phyloP scores from a whole-genome alignment of 371 early-diverging fungal species.

The Mortierella sp. region DNA sequence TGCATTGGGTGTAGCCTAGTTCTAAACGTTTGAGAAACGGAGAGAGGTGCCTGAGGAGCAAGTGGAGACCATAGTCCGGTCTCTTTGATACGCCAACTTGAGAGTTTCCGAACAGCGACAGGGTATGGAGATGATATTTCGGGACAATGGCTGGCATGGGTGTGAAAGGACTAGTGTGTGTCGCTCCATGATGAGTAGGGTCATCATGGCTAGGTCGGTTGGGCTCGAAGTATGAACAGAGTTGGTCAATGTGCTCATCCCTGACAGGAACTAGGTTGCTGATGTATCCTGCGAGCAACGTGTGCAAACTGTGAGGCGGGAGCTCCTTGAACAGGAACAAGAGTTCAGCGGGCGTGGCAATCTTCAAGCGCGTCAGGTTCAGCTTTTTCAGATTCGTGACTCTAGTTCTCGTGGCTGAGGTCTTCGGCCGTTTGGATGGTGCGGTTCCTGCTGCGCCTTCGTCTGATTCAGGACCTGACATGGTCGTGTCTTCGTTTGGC shows the following conservation, averaged over 20 bases:
- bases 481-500: too few species aligned
- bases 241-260: slow-evolving; percentile 12
- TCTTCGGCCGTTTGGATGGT: not conserved
- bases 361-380: slow-evolving; percentile 32
- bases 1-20: slow-evolving; percentile 32
- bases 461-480: too few species aligned
- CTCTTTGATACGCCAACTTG: slow-evolving; percentile 18
- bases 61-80: slow-evolving; percentile 4
- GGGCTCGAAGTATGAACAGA: slow-evolving; percentile 7
- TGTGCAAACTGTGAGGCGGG: slow-evolving; percentile 29
- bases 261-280: slow-evolving; percentile 19
- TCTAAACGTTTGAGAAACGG: slow-evolving; percentile 32
- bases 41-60: slow-evolving; percentile 8
- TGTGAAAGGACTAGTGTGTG: slow-evolving; percentile 6
- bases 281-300: slow-evolving; percentile 27
- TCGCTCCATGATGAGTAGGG: not conserved
- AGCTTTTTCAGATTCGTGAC: slow-evolving; percentile 30
- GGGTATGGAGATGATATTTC: slow-evolving; percentile 23
- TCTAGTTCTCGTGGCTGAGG: too few species aligned
- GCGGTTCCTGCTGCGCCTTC: not conserved
- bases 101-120: slow-evolving; percentile 35
- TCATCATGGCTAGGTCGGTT: not conserved
- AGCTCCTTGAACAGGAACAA: slow-evolving; percentile 10
- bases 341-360: slow-evolving; percentile 17
- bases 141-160: not conserved